A percentile compares a stretch with the other conserved stretches of the same genome.
Conservation (phyloP, 345 rosid species). For the Boechera divaricarpa region DNA sequence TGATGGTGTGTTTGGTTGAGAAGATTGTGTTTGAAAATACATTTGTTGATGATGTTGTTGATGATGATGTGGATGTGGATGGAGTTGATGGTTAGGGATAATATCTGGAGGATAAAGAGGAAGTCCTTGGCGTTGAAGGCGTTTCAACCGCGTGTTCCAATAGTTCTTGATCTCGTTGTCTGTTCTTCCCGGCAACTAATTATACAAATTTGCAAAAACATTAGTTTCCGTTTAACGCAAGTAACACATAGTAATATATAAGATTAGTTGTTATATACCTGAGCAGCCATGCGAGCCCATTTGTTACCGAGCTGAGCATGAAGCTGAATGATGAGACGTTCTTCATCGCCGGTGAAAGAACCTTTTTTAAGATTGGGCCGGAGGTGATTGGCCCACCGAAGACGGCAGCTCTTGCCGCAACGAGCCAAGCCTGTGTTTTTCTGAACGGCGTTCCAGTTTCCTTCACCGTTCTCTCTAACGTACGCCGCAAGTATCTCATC, state of each 20-base stretch:
- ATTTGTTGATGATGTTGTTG: constrained; percentile 29
- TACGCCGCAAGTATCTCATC: constrained; percentile 56
- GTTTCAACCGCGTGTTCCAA: constrained; percentile 77
- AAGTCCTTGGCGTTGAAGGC: constrained; percentile 67
- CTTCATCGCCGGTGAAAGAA: constrained; percentile 58
- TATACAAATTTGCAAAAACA: not conserved
- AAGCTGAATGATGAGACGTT: constrained; percentile 58
- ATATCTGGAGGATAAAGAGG: constrained; percentile 68
- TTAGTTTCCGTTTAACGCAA: not conserved
- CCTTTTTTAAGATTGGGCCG: constrained; percentile 62
- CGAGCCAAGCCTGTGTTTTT: constrained; percentile 63
- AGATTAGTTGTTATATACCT: constrained; percentile 40
- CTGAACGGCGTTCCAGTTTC: constrained; percentile 70
- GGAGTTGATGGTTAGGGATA: constrained; percentile 50
- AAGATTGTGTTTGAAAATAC: constrained; percentile 41
- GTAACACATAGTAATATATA: not conserved
- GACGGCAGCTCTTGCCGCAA: constrained; percentile 68
- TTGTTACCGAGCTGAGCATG: constrained; percentile 65
- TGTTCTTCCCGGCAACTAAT: constrained; percentile 70
- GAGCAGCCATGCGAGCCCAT: constrained; percentile 75
- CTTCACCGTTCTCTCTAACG: constrained; percentile 63
- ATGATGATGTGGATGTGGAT: constrained; percentile 34
- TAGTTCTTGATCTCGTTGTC: constrained; percentile 81
- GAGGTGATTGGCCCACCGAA: constrained; percentile 66
- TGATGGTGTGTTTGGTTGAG: constrained; percentile 49